A percentile compares a stretch with the other conserved stretches of the same genome.
Evolutionary conservation across 768 basidiomycete genomes (phyloP).

Genomic region (Tephrocybe sp.): DNA sequence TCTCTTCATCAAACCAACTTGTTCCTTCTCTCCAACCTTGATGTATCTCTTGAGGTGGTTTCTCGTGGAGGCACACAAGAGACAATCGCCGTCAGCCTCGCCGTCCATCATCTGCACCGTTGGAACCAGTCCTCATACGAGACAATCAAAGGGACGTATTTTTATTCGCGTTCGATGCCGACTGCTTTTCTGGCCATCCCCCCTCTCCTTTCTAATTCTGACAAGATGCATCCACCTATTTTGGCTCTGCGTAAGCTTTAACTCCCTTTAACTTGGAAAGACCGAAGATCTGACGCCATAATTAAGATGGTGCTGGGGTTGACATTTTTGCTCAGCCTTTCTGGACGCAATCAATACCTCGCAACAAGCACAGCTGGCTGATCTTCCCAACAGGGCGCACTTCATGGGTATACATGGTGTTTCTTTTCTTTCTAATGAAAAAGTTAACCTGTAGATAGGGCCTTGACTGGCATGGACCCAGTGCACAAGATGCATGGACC

Average conservation of each 20-base stretch:
- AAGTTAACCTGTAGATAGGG: slow-evolving; percentile 62
- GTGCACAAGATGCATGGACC: slow-evolving; percentile 65
- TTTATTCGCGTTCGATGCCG: slow-evolving; percentile 53
- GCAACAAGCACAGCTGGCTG: slow-evolving; percentile 65
- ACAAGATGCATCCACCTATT: slow-evolving; percentile 45
- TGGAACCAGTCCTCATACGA: slow-evolving; percentile 37
- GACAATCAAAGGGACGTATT: slow-evolving; percentile 55
- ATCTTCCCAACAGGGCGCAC: slow-evolving; percentile 82
- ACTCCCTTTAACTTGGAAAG: neutral
- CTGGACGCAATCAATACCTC: slow-evolving; percentile 64
- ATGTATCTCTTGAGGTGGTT: slow-evolving; percentile 38
- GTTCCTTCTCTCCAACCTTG: slow-evolving; percentile 30
- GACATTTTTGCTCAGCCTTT: slow-evolving; percentile 54
- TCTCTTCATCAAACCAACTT: slow-evolving; percentile 38
- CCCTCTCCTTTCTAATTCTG: slow-evolving; percentile 36
- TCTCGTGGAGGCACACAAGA: slow-evolving; percentile 21
- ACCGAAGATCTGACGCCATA: neutral
- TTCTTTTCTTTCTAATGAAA: neutral
- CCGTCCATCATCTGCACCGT: slow-evolving; percentile 40
- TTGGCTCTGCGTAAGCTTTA: slow-evolving; percentile 58
- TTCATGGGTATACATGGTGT: slow-evolving; percentile 58
- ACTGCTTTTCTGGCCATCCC: slow-evolving; percentile 58
- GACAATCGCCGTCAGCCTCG: slow-evolving; percentile 35
- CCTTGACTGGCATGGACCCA: slow-evolving; percentile 90
- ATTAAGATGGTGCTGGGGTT: slow-evolving; percentile 82